A percentile compares a stretch with the other conserved stretches of the same genome.
These are phyloP conservation scores for Talaromyces funiculosus DNA, from an alignment of 2,329 filamentous ascomycete species.

Conservation along the genomic window DNA sequence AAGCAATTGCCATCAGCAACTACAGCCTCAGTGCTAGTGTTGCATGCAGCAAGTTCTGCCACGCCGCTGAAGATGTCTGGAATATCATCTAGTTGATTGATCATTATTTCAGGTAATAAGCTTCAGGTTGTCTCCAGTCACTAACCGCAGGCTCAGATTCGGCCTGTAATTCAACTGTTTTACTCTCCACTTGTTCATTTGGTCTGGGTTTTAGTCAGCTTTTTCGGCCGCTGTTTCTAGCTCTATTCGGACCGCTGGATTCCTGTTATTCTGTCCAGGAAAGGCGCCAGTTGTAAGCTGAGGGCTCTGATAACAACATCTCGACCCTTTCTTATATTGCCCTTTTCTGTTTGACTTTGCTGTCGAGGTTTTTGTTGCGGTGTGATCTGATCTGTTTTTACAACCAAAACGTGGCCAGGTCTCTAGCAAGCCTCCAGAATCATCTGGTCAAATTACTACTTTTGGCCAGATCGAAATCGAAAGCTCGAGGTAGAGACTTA, in stretches of 20 bases:
- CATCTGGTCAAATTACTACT: neutral
- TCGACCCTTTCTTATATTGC: conserved; percentile 44
- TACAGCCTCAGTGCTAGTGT: conserved; percentile 96
- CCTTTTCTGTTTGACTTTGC: conserved; percentile 9
- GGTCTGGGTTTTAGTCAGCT: neutral
- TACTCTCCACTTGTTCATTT: neutral
- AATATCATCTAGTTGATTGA: conserved; percentile 64
- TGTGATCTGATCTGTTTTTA: conserved; percentile 71
- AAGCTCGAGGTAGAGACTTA: neutral
- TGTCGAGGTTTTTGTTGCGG: conserved; percentile 34
- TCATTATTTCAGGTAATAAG: conserved; percentile 23
- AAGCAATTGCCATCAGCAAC: conserved; percentile 97
- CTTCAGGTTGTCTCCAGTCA: conserved; percentile 19
- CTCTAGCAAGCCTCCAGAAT: conserved; percentile 58
- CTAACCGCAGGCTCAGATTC: conserved; percentile 15
- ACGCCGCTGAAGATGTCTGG: conserved; percentile 96
- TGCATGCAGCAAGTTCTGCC: conserved; percentile 98
- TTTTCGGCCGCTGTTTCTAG: neutral
- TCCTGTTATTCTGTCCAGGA: conserved; percentile 20
- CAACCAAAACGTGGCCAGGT: conserved; percentile 70
- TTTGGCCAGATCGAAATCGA: neutral
- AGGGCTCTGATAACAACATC: conserved; percentile 68
- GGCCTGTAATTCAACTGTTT: neutral
- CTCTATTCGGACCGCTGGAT: neutral
- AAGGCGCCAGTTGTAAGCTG: conserved; percentile 20